Evolutionary conservation across 2,329 filamentous ascomycete genomes (phyloP), one percentile per base, ranked within the genome.

Genomic region (Bipolaris cookei): DNA sequence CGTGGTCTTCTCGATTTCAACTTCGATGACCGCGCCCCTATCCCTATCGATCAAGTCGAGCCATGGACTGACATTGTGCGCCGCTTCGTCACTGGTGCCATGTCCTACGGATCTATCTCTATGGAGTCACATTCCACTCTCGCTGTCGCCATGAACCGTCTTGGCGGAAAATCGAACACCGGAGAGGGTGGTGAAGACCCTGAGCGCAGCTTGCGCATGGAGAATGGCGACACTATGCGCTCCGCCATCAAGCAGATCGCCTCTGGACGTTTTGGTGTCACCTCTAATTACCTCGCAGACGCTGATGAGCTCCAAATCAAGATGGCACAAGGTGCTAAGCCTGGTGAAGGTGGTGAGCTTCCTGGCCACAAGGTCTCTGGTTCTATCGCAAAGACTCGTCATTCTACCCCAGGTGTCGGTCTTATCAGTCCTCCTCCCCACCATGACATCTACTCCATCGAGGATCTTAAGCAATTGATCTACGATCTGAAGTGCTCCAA

Each of bases 271-370:
- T 98, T 98, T 72, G 94, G 94, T 83, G 94, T 97, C 61, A 98
- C 94, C 1, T 95, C 91, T 57, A 91, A 92, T 75, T 98, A 97
- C 76, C 86, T 98, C 14, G 92, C 93, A 47, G 94, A 98, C 77
- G 91, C 94, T 16, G 94, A 98, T 72, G 93, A 98, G 80, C 83
- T 98, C 43, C 94, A 98, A 78, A 98, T 98, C 81, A 98, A 98
- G 86, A 98, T 98, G 94, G 94, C 94, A 8, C 94, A 98, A 80
- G 94, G 94, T 76, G 94, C 94, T 62, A 98, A 98, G 85, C 94
- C 94, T 54, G 94, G 94, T 79, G 94, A 98, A 79, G 94, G 94
- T 82, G 94, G 94, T 85, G 94, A 98, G 79, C 86, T 98, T 73
- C 94, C 94, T 47, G 94, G 94, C 38, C 92, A 97, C 84, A 98